phyloP scores from a whole-genome alignment of 2,329 filamentous ascomycete genomes.

The Trichoderma semiorbis region DNA sequence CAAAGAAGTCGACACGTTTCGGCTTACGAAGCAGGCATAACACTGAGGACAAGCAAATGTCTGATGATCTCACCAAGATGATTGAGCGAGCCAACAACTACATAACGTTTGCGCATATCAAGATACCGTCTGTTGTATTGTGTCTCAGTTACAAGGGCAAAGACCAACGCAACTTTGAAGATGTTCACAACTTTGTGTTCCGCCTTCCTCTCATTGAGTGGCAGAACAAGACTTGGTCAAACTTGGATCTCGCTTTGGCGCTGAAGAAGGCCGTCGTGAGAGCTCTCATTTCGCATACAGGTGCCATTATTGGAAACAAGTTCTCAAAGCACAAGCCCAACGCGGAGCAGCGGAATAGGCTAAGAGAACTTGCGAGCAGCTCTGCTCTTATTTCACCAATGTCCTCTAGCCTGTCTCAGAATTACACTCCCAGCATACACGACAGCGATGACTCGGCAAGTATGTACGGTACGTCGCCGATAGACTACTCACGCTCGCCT shows the following conservation, averaged over 20 bases:
- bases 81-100: slow-evolving; percentile 92
- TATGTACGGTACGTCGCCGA: slow-evolving; percentile 49
- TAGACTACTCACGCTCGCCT: slow-evolving; percentile 59
- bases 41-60: slow-evolving; percentile 57
- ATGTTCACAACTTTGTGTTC: slow-evolving; percentile 97
- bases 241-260: slow-evolving; percentile 86
- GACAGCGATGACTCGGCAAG: slow-evolving; percentile 58
- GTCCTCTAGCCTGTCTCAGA: slow-evolving; percentile 35
- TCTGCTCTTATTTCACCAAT: slow-evolving; percentile 59
- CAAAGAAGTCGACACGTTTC: slow-evolving; percentile 54
- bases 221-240: slow-evolving; percentile 98
- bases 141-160: slow-evolving; percentile 97
- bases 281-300: slow-evolving; percentile 90
- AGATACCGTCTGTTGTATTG: slow-evolving; percentile 89
- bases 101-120: slow-evolving; percentile 95
- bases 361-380: slow-evolving; percentile 80
- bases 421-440: slow-evolving; percentile 42
- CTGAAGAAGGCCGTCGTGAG: slow-evolving; percentile 94
- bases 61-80: slow-evolving; percentile 95
- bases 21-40: slow-evolving; percentile 49
- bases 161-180: slow-evolving; percentile 90
- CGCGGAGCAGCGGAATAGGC: slow-evolving; percentile 71
- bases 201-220: slow-evolving; percentile 91
- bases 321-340: slow-evolving; percentile 83
- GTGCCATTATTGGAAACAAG: slow-evolving; percentile 96